Conservation (phyloP, 305 asterid species). For the Salvia sclarea region DNA sequence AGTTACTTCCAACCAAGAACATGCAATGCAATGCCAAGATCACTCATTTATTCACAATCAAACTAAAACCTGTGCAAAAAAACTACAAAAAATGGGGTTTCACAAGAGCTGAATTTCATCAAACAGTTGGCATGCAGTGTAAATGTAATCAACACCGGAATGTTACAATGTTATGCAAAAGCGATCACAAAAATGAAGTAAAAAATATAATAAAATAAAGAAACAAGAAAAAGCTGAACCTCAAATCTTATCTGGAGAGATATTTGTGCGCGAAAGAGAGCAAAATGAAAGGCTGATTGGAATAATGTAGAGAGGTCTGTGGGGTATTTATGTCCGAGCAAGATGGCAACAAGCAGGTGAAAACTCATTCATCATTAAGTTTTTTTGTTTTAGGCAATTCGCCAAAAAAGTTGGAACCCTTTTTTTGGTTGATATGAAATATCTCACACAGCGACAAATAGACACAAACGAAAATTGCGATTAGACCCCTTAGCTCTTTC, state of each 20-base stretch:
- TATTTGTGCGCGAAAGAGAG: slow-evolving; percentile 37
- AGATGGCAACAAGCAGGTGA: slow-evolving; percentile 13
- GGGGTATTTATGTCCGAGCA: slow-evolving; percentile 22
- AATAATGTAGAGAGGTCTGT: neutral
- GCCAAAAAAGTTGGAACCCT: too few species aligned
- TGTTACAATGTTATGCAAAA: neutral
- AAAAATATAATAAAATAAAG: neutral
- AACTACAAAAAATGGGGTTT: too few species aligned
- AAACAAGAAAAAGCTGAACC: slow-evolving; percentile 20
- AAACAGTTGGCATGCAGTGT: too few species aligned
- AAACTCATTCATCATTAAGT: slow-evolving; percentile 23
- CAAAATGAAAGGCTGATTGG: slow-evolving; percentile 35
- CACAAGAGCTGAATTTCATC: too few species aligned
- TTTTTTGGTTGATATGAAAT: too few species aligned
- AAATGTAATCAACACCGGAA: neutral
- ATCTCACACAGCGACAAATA: too few species aligned
- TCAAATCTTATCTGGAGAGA: slow-evolving; percentile 39
- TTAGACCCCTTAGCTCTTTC: slow-evolving; percentile 4
- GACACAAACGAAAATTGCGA: neutral
- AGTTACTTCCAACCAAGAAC: too few species aligned
- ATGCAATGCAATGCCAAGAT: too few species aligned
- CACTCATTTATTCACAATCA: too few species aligned
- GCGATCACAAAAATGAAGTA: neutral
- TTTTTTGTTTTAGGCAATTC: too few species aligned
- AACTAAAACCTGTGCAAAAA: too few species aligned